Evolutionary conservation across 768 basidiomycete genomes (phyloP), one percentile per base, ranked within the genome.

Genomic region (Symmetrospora coprosmae): DNA sequence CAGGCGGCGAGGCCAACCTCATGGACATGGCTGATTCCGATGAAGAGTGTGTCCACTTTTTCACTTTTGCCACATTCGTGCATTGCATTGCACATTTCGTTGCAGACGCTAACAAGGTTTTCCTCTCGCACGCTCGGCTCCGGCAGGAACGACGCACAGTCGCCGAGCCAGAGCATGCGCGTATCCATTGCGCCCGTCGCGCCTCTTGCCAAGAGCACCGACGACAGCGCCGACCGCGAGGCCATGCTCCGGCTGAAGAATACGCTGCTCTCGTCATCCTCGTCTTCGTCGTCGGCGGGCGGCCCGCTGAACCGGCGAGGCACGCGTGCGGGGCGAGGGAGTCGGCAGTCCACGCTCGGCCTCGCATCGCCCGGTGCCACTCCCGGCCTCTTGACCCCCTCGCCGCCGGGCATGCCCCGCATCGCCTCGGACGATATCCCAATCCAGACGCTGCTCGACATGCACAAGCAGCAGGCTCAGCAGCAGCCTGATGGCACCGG

Each of bases 301-400:
- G 48, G 2, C 13, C 41, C 46, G 0, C 61, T 69, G 8, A 63
- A 56, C 52, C 71, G 53, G 25, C 63, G 38, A 69, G 71, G 11
- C 58, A 73, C 72, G 2, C 65, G 75, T 35, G 75, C 73, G 16
- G 63, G 73, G 28, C 64, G 74, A 28, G 73, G 73, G 60, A 73
- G 73, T 17, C 66, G 74, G n/a, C 71, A 74, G 52, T 72, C 73
- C 11, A 74, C 71, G 70, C 63, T 68, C 35, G 50, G 41, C 41
- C 65, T 39, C 19, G 49, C 65, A n/a, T 45, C 60, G 35, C 50
- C 30, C 27, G 23, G 30, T 31, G 31, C 50, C 16, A 51, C 34
- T 17, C 39, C 41, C 34, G 11, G 38, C 41, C 34, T 39, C 51
- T 21, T 56, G 48, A 19, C 60, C 21, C 33, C 61, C 46, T 23